A percentile compares a stretch with the other conserved stretches of the same genome.
Evolutionary conservation across 139 green algal species (phyloP).

Genomic region (Chlamydomonas urium): DNA sequence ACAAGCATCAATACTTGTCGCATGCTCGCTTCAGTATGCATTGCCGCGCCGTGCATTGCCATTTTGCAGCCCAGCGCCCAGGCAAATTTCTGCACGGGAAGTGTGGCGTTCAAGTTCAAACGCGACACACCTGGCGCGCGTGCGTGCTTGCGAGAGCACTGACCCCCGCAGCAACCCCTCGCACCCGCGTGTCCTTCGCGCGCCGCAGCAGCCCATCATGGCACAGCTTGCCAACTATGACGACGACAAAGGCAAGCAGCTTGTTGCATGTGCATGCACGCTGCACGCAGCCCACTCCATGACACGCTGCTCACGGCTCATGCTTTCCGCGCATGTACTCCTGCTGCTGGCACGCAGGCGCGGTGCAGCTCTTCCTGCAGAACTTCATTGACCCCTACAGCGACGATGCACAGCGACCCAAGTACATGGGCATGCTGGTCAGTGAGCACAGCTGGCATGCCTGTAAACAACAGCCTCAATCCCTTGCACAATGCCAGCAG

Average conservation of each 20-base stretch:
- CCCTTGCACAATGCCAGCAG: no score
- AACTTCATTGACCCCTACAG: constrained; percentile 52
- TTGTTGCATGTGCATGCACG: neutral
- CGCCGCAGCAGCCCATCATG: no score
- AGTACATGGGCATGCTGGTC: constrained; percentile 65
- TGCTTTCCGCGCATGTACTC: neutral
- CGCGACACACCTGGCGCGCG: no score
- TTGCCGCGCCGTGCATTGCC: no score
- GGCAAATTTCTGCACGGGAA: no score
- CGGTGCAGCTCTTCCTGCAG: constrained; percentile 49
- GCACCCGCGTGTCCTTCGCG: no score
- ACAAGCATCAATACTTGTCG: no score
- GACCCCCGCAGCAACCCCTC: no score
- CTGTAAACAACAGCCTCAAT: neutral
- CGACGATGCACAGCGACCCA: constrained; percentile 20
- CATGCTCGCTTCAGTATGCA: no score
- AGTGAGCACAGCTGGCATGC: neutral
- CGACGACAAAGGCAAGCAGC: constrained; percentile 14
- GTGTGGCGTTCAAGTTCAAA: no score
- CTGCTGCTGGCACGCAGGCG: constrained; percentile 17
- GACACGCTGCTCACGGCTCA: neutral
- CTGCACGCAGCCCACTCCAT: neutral
- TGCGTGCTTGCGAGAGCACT: no score
- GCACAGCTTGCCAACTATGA: constrained; percentile 18
- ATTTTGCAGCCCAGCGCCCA: no score